Evolutionary conservation across 257 asterid genomes (phyloP).

Genomic region (Salvia splendens): DNA sequence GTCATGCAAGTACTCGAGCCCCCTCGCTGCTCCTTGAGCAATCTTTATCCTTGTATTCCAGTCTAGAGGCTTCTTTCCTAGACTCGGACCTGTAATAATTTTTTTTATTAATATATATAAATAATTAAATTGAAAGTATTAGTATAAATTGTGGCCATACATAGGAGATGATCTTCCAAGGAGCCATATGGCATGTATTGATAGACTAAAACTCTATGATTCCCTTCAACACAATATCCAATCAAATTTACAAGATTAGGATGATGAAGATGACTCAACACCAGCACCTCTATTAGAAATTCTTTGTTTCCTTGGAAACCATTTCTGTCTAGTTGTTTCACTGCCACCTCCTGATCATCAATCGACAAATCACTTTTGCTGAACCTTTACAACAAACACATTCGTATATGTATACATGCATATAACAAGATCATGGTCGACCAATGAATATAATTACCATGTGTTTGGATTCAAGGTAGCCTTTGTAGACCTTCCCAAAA

Average conservation of each 20-base stretch:
- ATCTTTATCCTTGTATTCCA: constrained; percentile 67
- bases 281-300: constrained; percentile 57
- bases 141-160: constrained; percentile 26
- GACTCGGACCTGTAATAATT: constrained; percentile 26
- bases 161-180: constrained; percentile 59
- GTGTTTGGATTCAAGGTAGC: constrained; percentile 42
- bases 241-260: constrained; percentile 58
- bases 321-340: constrained; percentile 57
- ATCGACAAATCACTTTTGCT: no score
- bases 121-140: no score
- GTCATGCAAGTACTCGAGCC: constrained; percentile 61
- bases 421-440: no score
- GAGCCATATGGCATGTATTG: constrained; percentile 60
- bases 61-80: constrained; percentile 42
- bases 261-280: constrained; percentile 56
- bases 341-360: constrained; percentile 52
- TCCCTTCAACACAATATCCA: constrained; percentile 68
- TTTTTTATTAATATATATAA: no score
- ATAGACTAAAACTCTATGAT: constrained; percentile 53
- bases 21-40: constrained; percentile 60
- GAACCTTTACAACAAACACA: no score
- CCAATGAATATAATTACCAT: constrained; percentile 30
- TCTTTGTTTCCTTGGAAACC: constrained; percentile 70
- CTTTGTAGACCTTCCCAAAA: constrained; percentile 79
- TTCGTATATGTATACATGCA: no score